Evolutionary conservation across 805 yeast species (phyloP).

Genomic region (Groenewaldozyma salmanticensis): DNA sequence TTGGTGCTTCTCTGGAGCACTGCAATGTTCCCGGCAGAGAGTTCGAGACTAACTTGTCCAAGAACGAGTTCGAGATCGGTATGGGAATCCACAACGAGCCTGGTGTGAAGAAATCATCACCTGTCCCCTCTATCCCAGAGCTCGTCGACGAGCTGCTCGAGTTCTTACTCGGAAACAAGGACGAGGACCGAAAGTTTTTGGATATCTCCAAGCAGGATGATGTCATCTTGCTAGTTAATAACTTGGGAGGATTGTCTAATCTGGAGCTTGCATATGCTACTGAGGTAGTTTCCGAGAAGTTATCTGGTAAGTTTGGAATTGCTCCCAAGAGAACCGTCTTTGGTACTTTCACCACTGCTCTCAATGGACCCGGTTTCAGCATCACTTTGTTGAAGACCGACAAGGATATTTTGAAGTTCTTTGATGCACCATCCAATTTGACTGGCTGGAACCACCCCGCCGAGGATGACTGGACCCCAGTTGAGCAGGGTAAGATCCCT

Average conservation of each 20-base stretch:
- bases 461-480: slow-evolving; percentile 16
- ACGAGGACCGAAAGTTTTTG: slow-evolving; percentile 74
- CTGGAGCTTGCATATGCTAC: slow-evolving; percentile 70
- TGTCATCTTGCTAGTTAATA: slow-evolving; percentile 64
- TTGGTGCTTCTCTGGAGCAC: slow-evolving; percentile 84
- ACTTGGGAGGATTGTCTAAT: slow-evolving; percentile 81
- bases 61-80: slow-evolving; percentile 74
- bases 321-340: slow-evolving; percentile 59
- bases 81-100: slow-evolving; percentile 97
- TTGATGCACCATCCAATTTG: slow-evolving; percentile 68
- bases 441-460: slow-evolving; percentile 66
- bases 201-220: slow-evolving; percentile 49
- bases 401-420: slow-evolving; percentile 38
- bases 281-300: slow-evolving; percentile 42
- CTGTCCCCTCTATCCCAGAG: slow-evolving; percentile 62
- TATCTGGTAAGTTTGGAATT: slow-evolving; percentile 41
- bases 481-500: slow-evolving; percentile 14
- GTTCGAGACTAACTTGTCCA: slow-evolving; percentile 42
- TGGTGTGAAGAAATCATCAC: slow-evolving; percentile 55
- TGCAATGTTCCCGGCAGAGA: slow-evolving; percentile 82
- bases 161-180: slow-evolving; percentile 50
- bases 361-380: slow-evolving; percentile 88
- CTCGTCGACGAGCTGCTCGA: slow-evolving; percentile 49
- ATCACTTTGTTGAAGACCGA: slow-evolving; percentile 53
- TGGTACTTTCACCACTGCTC: slow-evolving; percentile 79